Percentiles rank a stretch among this genome's conserved stretches.
These are phyloP conservation scores for Cucurbita maxima DNA, from an alignment of 306 rosid species.

Conservation along the genomic window DNA sequence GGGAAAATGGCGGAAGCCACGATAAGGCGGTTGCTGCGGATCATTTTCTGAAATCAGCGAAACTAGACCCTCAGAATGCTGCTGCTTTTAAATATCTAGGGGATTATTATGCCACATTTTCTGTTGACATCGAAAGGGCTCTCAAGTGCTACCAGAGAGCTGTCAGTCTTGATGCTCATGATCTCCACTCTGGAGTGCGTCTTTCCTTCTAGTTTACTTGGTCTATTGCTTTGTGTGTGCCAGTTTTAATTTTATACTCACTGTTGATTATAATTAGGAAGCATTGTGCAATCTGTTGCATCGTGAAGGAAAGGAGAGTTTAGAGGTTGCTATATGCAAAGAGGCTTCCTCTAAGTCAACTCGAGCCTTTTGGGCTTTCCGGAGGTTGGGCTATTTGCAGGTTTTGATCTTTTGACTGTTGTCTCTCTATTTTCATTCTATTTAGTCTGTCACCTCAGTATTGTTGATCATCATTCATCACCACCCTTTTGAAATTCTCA, in stretches of 20 bases:
- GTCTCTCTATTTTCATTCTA: neutral
- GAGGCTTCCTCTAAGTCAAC: conserved; percentile 67
- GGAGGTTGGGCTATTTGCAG: conserved; percentile 78
- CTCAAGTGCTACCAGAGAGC: conserved; percentile 80
- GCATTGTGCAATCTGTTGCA: conserved; percentile 66
- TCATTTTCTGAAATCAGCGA: conserved; percentile 56
- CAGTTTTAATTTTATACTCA: neutral
- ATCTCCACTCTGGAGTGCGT: conserved; percentile 50
- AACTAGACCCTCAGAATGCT: conserved; percentile 55
- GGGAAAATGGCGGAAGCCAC: conserved; percentile 32
- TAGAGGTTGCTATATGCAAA: conserved; percentile 55
- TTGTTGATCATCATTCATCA: neutral
- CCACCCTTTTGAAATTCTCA: neutral
- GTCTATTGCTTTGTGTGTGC: neutral
- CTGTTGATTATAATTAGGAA: conserved; percentile 24
- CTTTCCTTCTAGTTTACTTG: neutral
- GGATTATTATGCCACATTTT: conserved; percentile 31
- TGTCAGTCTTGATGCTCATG: conserved; percentile 48
- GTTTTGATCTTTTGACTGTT: conserved; percentile 10
- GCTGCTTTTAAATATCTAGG: conserved; percentile 62
- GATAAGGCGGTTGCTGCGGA: conserved; percentile 49
- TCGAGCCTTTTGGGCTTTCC: conserved; percentile 83
- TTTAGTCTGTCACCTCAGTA: neutral
- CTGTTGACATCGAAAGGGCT: conserved; percentile 42
- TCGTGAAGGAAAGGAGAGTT: conserved; percentile 42